Conservation (phyloP, 1,139 yeast species). For the Yamadazyma pseudoaaseri region DNA sequence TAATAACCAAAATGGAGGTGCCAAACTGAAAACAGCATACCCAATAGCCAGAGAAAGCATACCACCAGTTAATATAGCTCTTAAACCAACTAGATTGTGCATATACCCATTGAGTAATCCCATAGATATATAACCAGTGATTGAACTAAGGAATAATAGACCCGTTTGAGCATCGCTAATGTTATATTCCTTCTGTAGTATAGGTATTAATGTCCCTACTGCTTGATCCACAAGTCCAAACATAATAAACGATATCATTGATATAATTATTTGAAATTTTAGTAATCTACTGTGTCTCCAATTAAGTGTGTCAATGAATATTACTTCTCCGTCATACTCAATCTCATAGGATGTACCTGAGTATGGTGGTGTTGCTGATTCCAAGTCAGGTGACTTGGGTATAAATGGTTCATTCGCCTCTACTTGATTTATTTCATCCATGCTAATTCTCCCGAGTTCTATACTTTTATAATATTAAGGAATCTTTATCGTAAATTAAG, state of each 20-base stretch:
- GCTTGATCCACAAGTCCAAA: slow-evolving; percentile 61
- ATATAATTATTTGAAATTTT: slow-evolving; percentile 35
- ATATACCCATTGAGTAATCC: slow-evolving; percentile 33
- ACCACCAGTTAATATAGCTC: slow-evolving; percentile 39
- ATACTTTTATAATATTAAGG: background rate
- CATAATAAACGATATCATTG: slow-evolving; percentile 38
- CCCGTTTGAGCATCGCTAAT: slow-evolving; percentile 43
- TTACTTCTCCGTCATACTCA: slow-evolving; percentile 5
- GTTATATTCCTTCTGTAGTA: slow-evolving; percentile 41
- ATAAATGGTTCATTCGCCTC: slow-evolving; percentile 12
- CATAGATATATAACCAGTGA: slow-evolving; percentile 40
- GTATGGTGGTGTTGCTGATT: background rate
- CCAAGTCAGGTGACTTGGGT: slow-evolving; percentile 4
- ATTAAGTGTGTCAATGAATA: slow-evolving; percentile 8
- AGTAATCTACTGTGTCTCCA: slow-evolving; percentile 16
- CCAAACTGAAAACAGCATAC: slow-evolving; percentile 24
- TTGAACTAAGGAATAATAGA: slow-evolving; percentile 32
- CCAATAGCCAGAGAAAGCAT: slow-evolving; percentile 28
- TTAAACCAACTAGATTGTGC: slow-evolving; percentile 33
- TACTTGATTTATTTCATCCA: background rate
- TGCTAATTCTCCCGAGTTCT: too few relatives aligned
- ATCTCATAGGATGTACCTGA: slow-evolving; percentile 1
- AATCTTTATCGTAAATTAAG: background rate
- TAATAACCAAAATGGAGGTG: slow-evolving; percentile 39
- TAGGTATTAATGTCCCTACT: slow-evolving; percentile 55